These are phyloP conservation scores for Hypoxylon sp. DNA, from an alignment of 2,329 filamentous ascomycete genomes.

Conservation along the genomic window DNA sequence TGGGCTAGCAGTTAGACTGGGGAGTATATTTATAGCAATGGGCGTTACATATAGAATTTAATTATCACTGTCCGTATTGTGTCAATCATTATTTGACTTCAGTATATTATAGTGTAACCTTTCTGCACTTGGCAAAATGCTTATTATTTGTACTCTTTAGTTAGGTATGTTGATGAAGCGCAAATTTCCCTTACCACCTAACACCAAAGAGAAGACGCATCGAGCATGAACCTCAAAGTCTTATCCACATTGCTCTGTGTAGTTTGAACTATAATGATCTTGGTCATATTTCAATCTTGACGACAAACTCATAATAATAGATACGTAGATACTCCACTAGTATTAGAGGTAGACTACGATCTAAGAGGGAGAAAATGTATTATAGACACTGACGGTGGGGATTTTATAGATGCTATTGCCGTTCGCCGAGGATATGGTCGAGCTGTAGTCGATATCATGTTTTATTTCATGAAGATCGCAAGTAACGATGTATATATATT, in stretches of 20 bases:
- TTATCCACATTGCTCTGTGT: background rate
- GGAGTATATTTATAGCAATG: slow-evolving; percentile 10
- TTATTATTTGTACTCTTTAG: no score
- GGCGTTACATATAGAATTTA: background rate
- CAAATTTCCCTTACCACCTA: no score
- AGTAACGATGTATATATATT: background rate
- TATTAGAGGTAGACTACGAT: background rate
- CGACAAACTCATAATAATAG: background rate
- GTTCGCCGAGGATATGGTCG: background rate
- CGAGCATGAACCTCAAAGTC: no score
- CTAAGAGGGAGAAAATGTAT: background rate
- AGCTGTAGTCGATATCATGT: background rate
- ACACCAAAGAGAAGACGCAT: no score
- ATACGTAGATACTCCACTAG: background rate
- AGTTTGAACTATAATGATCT: background rate
- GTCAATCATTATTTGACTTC: background rate
- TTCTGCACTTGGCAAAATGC: no score
- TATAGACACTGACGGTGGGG: no score
- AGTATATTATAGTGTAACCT: no score
- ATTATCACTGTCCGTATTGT: background rate
- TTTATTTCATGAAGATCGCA: background rate
- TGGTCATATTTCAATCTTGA: background rate
- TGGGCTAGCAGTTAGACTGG: slow-evolving; percentile 9
- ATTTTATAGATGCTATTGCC: slow-evolving; percentile 4
- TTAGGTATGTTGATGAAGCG: no score